Conservation (phyloP, 2,329 filamentous ascomycete genomes). For the Polytolypa hystricis region DNA sequence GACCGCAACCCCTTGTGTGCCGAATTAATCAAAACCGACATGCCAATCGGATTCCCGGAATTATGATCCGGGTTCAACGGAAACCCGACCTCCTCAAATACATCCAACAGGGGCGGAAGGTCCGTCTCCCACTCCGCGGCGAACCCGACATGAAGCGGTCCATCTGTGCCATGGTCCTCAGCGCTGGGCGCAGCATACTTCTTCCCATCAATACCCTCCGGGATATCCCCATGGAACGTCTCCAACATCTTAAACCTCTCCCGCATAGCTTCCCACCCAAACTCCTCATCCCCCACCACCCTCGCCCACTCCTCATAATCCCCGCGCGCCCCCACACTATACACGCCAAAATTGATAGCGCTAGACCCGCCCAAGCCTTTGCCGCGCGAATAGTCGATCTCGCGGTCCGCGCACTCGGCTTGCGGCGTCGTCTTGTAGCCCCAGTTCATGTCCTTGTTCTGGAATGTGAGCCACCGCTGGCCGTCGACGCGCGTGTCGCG, state of each 20-base stretch:
- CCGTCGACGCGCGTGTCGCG: constrained; percentile 38
- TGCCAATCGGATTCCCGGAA: constrained; percentile 47
- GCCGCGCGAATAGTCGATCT: constrained; percentile 41
- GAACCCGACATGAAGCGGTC: constrained; percentile 40
- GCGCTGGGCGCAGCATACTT: constrained; percentile 39
- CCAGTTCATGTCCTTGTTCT: constrained; percentile 42
- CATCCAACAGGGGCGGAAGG: constrained; percentile 34
- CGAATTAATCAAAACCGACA: constrained; percentile 42
- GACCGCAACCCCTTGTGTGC: constrained; percentile 38
- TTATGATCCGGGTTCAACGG: constrained; percentile 46
- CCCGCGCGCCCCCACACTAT: constrained; percentile 43
- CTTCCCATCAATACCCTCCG: constrained; percentile 24
- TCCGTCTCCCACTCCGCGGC: constrained; percentile 41
- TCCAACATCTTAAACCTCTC: constrained; percentile 43
- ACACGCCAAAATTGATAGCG: constrained; percentile 47
- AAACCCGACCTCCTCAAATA: constrained; percentile 40
- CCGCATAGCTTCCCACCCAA: constrained; percentile 44
- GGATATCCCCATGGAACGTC: constrained; percentile 37
- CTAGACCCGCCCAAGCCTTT: constrained; percentile 42
- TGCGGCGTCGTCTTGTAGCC: constrained; percentile 42
- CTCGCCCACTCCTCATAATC: constrained; percentile 54
- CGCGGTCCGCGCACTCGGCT: constrained; percentile 31
- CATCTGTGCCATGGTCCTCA: constrained; percentile 39
- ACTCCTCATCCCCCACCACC: constrained; percentile 44
- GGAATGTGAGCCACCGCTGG: constrained; percentile 45